These are phyloP conservation scores for Fusarium palustre DNA, from an alignment of 2,329 filamentous ascomycete species.

Conservation along the genomic window DNA sequence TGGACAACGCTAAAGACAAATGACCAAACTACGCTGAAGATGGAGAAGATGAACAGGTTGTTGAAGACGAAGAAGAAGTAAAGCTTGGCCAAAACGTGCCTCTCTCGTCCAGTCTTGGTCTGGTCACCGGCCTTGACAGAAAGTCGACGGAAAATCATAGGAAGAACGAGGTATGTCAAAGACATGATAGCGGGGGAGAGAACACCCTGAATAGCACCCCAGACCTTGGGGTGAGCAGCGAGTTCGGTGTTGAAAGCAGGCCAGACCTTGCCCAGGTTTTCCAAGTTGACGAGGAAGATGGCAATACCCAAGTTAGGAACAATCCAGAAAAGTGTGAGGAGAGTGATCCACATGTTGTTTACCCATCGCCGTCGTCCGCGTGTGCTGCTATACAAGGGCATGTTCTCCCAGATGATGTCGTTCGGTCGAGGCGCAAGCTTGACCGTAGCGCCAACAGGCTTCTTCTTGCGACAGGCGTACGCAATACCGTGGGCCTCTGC, in stretches of 20 bases:
- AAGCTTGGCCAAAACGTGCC: conserved; percentile 89
- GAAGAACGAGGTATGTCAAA: conserved; percentile 85
- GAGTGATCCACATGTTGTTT: conserved; percentile 84
- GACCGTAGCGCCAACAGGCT: conserved; percentile 81
- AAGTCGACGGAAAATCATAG: conserved; percentile 89
- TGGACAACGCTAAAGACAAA: conserved; percentile 76
- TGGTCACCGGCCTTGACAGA: conserved; percentile 86
- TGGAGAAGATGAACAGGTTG: conserved; percentile 92
- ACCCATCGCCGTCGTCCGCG: conserved; percentile 79
- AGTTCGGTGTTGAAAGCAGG: conserved; percentile 75
- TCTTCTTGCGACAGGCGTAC: conserved; percentile 82
- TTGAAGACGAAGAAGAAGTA: conserved; percentile 98
- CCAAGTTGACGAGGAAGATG: conserved; percentile 89
- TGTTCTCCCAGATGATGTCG: conserved; percentile 96
- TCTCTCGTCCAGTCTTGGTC: conserved; percentile 91
- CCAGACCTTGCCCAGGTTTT: conserved; percentile 85
- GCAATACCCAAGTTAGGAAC: conserved; percentile 94
- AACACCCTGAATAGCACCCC: conserved; percentile 93
- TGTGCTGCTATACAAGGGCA: conserved; percentile 75
- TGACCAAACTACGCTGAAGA: conserved; percentile 85
- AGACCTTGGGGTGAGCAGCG: conserved; percentile 71
- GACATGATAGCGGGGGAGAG: conserved; percentile 88
- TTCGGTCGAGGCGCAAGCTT: conserved; percentile 85
- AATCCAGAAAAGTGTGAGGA: conserved; percentile 88
- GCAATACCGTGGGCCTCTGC: conserved; percentile 89